A percentile compares a stretch with the other conserved stretches of the same genome.
Conservation (phyloP, 352 stramenopile genomes). For the Pythium folliculosum region DNA sequence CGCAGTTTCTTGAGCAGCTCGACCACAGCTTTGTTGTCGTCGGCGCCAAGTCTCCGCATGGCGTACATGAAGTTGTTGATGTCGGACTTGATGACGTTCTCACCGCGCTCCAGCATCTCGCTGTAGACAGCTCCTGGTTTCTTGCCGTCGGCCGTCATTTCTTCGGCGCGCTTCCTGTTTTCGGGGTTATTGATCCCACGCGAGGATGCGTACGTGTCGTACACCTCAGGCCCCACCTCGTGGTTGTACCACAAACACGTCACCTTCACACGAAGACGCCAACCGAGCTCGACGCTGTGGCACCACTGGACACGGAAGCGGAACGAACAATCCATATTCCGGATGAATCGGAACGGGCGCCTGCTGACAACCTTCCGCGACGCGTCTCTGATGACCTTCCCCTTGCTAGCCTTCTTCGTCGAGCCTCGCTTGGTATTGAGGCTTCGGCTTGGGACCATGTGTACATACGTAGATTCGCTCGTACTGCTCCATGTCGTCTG, state of each 20-base stretch:
- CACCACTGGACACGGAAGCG: background rate
- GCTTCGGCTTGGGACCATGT: background rate
- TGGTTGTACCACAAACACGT: conserved; percentile 3
- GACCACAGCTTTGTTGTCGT: background rate
- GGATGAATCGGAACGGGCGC: background rate
- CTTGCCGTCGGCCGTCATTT: background rate
- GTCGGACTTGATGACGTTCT: background rate
- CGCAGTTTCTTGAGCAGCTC: background rate
- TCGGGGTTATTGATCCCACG: background rate
- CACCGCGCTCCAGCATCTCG: background rate
- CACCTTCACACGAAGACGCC: conserved; percentile 4
- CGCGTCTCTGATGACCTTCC: too few relatives aligned
- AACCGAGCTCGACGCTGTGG: background rate
- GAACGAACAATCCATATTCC: background rate
- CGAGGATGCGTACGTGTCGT: background rate
- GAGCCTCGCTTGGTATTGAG: background rate
- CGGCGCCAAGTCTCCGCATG: background rate
- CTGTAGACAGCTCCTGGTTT: background rate
- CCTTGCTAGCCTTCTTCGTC: background rate
- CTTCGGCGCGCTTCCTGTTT: background rate
- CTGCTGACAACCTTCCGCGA: background rate
- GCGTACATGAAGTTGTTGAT: background rate
- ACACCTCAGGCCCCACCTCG: background rate
- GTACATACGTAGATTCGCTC: conserved; percentile 7
- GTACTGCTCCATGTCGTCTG: background rate